Base-by-base conservation (phyloP, 768 basidiomycete species). In the Boletus edulis region DNA sequence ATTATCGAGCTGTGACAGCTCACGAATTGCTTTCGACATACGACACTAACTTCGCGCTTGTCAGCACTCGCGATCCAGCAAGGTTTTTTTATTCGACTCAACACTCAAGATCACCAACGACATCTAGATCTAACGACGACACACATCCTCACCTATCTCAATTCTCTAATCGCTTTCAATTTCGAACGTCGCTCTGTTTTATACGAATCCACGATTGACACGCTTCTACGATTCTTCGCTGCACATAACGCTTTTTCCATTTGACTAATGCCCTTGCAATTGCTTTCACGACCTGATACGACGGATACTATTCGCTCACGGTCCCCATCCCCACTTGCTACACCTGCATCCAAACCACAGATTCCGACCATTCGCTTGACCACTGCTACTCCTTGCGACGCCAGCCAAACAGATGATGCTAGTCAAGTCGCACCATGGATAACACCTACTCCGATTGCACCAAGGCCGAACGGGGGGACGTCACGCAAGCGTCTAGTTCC, bases 361-460 rank as follows among this genome's bases (percentile, higher is more conserved):
- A 60, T 77, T 52, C 86, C 88, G 22, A 84, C 86, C 50, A 90
- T 90, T 54, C 79, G 86, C 42, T 80, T 90, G 62, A 82, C 83
- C 59, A 77, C 83, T 15, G 85, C 88, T 0, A 87, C 82, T 0
- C 88, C 87, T 4, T 82, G 81, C 13, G 78, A 81, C 7, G 59
- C 75, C 4, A 80, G 80, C 48, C 9, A 64, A 5, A 53, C 67
- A 5, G 52, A 37, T 66, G 74, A n/a, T 63, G 67, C 7, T 68
- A 8, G 69, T 73, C 51, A 39, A 6, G 40, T 65, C 38, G 48
- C 55, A 5, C 62, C 69, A 40, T 64, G 71, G 71, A 44, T n/a
- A 5, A 22, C 54, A 2, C 48, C 58, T 34, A n/a, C 38, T 59
- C 69, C 60, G 35, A 67, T 56, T 22, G 70, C 78, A 7, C 67